Conservation (phyloP, 768 basidiomycete genomes). For the Rhizopogon vesiculosus region DNA sequence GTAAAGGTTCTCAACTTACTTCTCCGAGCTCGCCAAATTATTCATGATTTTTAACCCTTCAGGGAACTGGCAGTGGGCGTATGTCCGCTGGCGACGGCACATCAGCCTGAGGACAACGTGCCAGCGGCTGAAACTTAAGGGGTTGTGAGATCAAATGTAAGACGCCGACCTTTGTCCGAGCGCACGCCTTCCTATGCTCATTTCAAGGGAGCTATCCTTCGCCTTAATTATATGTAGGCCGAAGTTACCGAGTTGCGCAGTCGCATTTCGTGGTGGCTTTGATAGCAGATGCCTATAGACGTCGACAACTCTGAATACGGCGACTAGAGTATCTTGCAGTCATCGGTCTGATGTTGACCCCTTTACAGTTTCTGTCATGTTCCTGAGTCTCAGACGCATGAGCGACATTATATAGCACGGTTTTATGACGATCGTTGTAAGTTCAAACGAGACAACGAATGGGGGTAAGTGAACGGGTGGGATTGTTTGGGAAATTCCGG, state of each 20-base stretch:
- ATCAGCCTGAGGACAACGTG: background rate
- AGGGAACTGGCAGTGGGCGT: background rate
- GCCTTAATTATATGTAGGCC: too few species aligned
- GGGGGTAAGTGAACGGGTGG: too few species aligned
- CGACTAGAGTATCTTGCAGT: too few species aligned
- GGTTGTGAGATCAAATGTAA: background rate
- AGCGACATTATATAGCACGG: background rate
- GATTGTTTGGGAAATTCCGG: too few species aligned
- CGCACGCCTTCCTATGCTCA: background rate
- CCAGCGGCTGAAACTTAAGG: background rate
- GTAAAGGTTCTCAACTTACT: background rate
- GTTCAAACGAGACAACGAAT: background rate
- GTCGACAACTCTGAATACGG: too few species aligned
- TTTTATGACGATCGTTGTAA: conserved; percentile 3
- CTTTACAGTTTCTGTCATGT: too few species aligned
- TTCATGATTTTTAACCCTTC: too few species aligned
- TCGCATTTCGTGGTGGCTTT: too few species aligned
- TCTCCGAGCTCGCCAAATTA: background rate
- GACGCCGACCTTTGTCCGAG: background rate
- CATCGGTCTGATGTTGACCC: too few species aligned
- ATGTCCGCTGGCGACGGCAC: background rate
- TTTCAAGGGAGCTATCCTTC: too few species aligned
- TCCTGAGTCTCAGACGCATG: conserved; percentile 7
- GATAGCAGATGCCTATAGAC: too few species aligned
- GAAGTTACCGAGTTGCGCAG: too few species aligned